Evolutionary conservation across 495 filamentous ascomycete genomes (phyloP).

Genomic region (Viridothelium virens): DNA sequence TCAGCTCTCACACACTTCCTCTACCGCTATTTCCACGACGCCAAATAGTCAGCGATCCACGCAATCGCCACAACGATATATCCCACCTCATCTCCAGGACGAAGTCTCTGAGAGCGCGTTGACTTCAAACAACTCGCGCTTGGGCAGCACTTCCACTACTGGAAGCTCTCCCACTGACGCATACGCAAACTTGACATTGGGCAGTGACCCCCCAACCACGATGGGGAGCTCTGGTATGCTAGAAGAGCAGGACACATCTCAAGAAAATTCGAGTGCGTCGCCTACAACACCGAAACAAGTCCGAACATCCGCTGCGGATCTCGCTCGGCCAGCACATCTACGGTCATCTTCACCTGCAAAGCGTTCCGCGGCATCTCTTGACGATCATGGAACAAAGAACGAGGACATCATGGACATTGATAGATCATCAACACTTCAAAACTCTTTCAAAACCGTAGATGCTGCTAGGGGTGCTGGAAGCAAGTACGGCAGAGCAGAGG

Average conservation of each 20-base stretch:
- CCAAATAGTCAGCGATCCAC: constrained; percentile 31
- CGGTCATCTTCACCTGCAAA: constrained; percentile 50
- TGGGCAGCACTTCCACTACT: constrained; percentile 37
- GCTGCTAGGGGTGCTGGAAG: not conserved
- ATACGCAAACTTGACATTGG: constrained; percentile 62
- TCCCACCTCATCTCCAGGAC: constrained; percentile 55
- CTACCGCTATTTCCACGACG: constrained; percentile 21
- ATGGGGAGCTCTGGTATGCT: not conserved
- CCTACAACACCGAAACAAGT: constrained; percentile 37
- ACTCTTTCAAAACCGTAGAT: not conserved
- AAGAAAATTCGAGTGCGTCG: constrained; percentile 1
- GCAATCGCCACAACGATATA: constrained; percentile 44
- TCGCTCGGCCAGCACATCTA: constrained; percentile 12
- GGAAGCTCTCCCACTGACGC: constrained; percentile 62
- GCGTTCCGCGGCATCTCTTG: constrained; percentile 46
- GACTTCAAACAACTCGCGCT: constrained; percentile 28
- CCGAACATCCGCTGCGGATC: constrained; percentile 22
- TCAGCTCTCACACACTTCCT: constrained; percentile 29
- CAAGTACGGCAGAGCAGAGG: not conserved
- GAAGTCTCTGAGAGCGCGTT: constrained; percentile 43
- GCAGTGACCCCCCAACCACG: not conserved
- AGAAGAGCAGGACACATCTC: constrained; percentile 28
- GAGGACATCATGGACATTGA: constrained; percentile 34
- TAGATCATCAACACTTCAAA: constrained; percentile 12
- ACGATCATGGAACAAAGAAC: constrained; percentile 22